Conservation (phyloP, 805 yeast species). For the Monosporozyma servazzii region DNA sequence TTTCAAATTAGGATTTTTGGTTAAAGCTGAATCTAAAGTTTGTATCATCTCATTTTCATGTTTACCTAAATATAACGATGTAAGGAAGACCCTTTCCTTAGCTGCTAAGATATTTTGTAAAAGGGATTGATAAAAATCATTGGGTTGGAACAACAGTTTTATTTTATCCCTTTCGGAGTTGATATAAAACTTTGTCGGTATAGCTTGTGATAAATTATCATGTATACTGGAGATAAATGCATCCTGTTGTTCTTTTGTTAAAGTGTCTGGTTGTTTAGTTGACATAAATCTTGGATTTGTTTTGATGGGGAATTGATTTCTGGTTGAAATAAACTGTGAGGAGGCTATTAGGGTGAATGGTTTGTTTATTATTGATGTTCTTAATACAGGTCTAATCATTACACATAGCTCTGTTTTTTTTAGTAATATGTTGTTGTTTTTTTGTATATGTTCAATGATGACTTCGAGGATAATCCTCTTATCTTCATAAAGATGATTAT, state of each 20-base stretch:
- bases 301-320: background rate
- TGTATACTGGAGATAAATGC: background rate
- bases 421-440: background rate
- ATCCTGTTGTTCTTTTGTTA: background rate
- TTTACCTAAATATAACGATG: conserved; percentile 82
- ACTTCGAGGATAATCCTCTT: background rate
- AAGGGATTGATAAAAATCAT: conserved; percentile 57
- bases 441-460: background rate
- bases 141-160: conserved; percentile 55
- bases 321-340: background rate
- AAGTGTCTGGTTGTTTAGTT: background rate
- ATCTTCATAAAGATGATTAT: background rate
- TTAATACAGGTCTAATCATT: background rate
- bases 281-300: background rate
- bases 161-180: conserved; percentile 39
- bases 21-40: conserved; percentile 52
- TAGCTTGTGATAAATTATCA: background rate
- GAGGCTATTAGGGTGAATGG: background rate
- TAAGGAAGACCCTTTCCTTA: conserved; percentile 59
- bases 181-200: conserved; percentile 43
- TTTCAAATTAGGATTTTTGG: conserved; percentile 47
- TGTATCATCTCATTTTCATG: conserved; percentile 66
- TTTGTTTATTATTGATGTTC: background rate
- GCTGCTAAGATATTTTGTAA: conserved; percentile 57
- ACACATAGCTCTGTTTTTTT: background rate